Conservation (phyloP, 2,329 filamentous ascomycete genomes). For the Cyphellophora attinorum region DNA sequence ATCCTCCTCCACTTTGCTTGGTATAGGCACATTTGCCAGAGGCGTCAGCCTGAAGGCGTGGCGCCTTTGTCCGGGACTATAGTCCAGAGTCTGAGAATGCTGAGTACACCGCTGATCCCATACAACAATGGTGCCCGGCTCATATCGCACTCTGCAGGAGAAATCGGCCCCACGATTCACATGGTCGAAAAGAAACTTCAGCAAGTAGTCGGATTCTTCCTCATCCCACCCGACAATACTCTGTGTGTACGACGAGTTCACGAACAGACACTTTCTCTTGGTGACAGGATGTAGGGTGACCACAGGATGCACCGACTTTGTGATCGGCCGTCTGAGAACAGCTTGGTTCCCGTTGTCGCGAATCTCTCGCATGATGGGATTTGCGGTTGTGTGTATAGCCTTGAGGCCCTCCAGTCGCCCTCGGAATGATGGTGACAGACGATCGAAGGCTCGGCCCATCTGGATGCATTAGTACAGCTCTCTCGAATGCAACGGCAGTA, state of each 20-base stretch:
- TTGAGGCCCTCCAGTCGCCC: slow-evolving; percentile 13
- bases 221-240: slow-evolving; percentile 16
- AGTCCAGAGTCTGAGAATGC: slow-evolving; percentile 22
- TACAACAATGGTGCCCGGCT: slow-evolving; percentile 15
- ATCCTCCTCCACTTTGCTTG: slow-evolving; percentile 17
- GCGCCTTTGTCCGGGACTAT: slow-evolving; percentile 17
- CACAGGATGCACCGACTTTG: slow-evolving; percentile 20
- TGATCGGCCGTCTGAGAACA: slow-evolving; percentile 20
- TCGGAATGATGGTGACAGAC: slow-evolving; percentile 14
- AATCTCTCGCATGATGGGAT: neutral
- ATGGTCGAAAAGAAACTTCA: slow-evolving; percentile 16
- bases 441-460: slow-evolving; percentile 9
- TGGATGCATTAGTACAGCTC: too few species aligned
- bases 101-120: slow-evolving; percentile 27
- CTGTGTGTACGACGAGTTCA: slow-evolving; percentile 22
- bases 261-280: slow-evolving; percentile 22
- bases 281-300: slow-evolving; percentile 23
- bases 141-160: slow-evolving; percentile 17
- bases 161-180: slow-evolving; percentile 17
- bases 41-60: slow-evolving; percentile 21
- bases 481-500: too few species aligned
- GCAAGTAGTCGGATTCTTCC: slow-evolving; percentile 13
- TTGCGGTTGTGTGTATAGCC: slow-evolving; percentile 8
- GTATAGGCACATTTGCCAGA: slow-evolving; percentile 19
- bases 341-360: slow-evolving; percentile 18